A percentile compares a stretch with the other conserved stretches of the same genome.
Conservation (phyloP, 768 basidiomycete genomes). For the Pseudohyphozyma bogoriensis region DNA sequence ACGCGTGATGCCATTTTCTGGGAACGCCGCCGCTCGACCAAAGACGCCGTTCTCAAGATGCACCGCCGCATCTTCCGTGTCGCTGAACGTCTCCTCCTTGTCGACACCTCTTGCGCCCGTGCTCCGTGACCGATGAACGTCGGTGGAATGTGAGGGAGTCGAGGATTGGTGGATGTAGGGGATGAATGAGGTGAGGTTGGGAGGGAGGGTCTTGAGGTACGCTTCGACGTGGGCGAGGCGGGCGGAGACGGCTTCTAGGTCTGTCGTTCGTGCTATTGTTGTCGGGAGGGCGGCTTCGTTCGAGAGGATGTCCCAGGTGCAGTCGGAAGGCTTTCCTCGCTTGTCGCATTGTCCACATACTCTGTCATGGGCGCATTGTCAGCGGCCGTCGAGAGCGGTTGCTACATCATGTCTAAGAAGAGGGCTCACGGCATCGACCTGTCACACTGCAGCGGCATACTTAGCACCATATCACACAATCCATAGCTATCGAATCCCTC, state of each 20-base stretch:
- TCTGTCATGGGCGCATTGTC: not conserved
- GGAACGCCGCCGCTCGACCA: not conserved
- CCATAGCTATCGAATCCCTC: not conserved
- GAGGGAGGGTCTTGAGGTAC: slow-evolving; percentile 21
- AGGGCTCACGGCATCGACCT: slow-evolving; percentile 26
- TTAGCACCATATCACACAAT: not conserved
- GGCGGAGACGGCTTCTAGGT: slow-evolving; percentile 11
- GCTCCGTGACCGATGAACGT: not conserved
- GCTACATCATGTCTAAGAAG: not conserved
- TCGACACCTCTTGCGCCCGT: not conserved
- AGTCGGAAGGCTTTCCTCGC: slow-evolving; percentile 13
- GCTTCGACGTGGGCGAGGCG: slow-evolving; percentile 24
- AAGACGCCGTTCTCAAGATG: slow-evolving; percentile 27
- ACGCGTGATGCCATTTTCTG: too few relatives aligned
- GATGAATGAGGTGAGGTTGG: slow-evolving; percentile 23
- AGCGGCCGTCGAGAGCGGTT: not conserved
- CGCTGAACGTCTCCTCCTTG: not conserved
- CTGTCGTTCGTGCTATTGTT: slow-evolving; percentile 19
- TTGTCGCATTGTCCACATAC: too few relatives aligned
- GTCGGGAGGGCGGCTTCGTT: slow-evolving; percentile 23
- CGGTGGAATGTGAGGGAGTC: not conserved
- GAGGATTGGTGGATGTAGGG: not conserved
- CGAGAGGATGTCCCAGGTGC: slow-evolving; percentile 25
- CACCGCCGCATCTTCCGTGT: slow-evolving; percentile 28
- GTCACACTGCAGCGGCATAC: not conserved